Evolutionary conservation across 2,329 filamentous ascomycete species (phyloP), one percentile per base, ranked within the genome.

Genomic region (Ceratocystis ficicola): DNA sequence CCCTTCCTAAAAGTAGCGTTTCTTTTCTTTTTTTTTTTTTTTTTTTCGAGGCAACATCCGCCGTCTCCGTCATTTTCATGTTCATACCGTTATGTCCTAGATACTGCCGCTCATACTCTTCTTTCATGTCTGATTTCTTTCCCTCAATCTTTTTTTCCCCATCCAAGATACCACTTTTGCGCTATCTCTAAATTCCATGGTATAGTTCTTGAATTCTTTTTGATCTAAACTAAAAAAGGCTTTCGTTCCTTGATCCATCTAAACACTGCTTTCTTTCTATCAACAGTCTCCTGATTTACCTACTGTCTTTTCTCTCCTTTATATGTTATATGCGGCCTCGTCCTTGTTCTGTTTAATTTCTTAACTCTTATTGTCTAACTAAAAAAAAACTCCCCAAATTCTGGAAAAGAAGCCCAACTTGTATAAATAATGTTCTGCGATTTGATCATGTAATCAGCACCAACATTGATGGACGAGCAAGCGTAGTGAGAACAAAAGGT

Each of bases 1-100:
- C 50, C 41, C 25, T 15, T 66, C 28, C 50, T 28, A 60, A 65
- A 65, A 65, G 41, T 22, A 60, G 52, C 28, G 36, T 48, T 60
- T 30, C 44, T 62, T 44, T 30, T 66, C n/a, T 36, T 30, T 50
- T 63, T 5, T 50, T 63, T 5, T 6, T 48, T 63, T 46, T 41
- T 62, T 62, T 10, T 28, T 52, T 28, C 5, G 48, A 44, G 32
- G 17, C 30, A 50, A 44, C 48, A 10, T 20, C 32, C 2, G 10
- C 17, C 32, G 30, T 63, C n/a, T 63, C n/a, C 41, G 12, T 41
- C 48, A 1, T 55, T 41, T 62, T n/a, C 61, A 28, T 61, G 32
- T 59, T 12, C 22, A 41, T 57, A 55, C 28, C n/a, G 36, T 25
- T 50, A 55, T 55, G 50, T 57, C 46, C 36, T 64, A 44, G 22